phyloP scores from a whole-genome alignment of 345 rosid species.

The Gossypium stocksii region DNA sequence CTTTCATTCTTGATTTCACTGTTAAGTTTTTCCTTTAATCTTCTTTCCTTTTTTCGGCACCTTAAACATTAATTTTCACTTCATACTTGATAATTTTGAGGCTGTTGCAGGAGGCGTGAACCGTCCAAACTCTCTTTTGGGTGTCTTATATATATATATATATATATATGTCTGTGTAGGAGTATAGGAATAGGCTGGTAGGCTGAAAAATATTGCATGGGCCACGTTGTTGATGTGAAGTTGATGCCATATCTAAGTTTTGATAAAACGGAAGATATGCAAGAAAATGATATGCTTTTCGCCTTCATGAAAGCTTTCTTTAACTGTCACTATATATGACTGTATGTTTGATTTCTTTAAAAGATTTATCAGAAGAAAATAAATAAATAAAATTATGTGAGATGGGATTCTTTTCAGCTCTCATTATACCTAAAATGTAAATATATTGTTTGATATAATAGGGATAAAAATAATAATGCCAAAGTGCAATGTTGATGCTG shows the following conservation, averaged over 20 bases:
- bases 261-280: too few species aligned
- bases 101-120: constrained; percentile 11
- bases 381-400: too few species aligned
- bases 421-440: too few species aligned
- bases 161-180: not conserved
- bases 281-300: too few species aligned
- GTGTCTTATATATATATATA: not conserved
- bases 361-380: not conserved
- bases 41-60: not conserved
- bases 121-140: not conserved
- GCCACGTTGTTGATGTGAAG: constrained; percentile 8
- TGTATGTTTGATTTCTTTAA: not conserved
- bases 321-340: too few species aligned
- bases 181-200: not conserved
- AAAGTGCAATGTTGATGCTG: too few species aligned
- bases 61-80: not conserved
- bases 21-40: not conserved
- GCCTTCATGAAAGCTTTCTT: too few species aligned
- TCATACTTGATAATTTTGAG: not conserved
- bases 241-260: not conserved
- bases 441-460: too few species aligned
- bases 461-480: too few species aligned
- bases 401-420: too few species aligned
- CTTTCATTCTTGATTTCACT: not conserved
- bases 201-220: constrained; percentile 6